Evolutionary conservation across 169 alveolate species (phyloP).

Genomic region (Babesia gibsoni): DNA sequence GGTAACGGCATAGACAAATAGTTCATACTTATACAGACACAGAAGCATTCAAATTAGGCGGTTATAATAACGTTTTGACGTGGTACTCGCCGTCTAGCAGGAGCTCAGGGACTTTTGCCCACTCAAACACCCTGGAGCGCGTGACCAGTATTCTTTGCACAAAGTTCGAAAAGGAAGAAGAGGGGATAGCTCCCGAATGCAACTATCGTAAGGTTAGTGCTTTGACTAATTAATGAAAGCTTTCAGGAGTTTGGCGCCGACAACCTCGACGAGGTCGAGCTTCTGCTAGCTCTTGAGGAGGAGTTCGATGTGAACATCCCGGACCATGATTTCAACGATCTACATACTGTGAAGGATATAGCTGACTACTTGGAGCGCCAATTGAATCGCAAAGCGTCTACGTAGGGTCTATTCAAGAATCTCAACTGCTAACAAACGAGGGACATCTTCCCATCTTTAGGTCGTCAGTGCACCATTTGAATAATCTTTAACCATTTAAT

Average conservation of each 20-base stretch:
- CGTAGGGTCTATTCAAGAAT: too few relatives aligned
- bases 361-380: constrained; percentile 50
- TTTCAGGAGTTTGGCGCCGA: constrained; percentile 83
- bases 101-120: constrained; percentile 4
- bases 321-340: constrained; percentile 69
- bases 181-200: constrained; percentile 31
- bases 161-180: constrained; percentile 40
- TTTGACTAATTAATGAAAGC: neutral
- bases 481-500: too few relatives aligned
- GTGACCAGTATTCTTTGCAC: constrained; percentile 18
- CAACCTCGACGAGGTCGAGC: constrained; percentile 77
- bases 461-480: too few relatives aligned
- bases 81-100: neutral
- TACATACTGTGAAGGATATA: constrained; percentile 34
- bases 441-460: too few relatives aligned
- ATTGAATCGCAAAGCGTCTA: neutral
- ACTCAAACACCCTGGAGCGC: constrained; percentile 39
- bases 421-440: too few relatives aligned
- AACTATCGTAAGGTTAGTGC: constrained; percentile 31
- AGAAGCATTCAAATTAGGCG: constrained; percentile 7
- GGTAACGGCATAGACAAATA: neutral
- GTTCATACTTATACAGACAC: neutral
- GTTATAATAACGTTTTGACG: neutral
- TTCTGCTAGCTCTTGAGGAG: constrained; percentile 81
- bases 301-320: constrained; percentile 76